These are phyloP conservation scores for Phytophthora idaei DNA, from an alignment of 352 stramenopile genomes.

Conservation along the genomic window DNA sequence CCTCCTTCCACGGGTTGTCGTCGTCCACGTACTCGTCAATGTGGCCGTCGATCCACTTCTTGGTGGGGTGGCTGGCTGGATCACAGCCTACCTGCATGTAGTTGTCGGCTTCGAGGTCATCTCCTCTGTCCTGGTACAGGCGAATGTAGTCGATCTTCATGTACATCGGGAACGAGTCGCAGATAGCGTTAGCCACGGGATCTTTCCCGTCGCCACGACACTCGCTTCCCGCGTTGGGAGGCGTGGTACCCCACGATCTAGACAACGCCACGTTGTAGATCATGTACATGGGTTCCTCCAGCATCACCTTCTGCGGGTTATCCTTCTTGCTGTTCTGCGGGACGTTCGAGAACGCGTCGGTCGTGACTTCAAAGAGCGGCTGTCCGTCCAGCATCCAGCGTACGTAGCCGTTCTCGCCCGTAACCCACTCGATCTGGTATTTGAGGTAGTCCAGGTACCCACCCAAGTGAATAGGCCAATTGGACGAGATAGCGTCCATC, in stretches of 20 bases:
- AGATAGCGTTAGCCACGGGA: constrained; percentile 61
- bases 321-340: constrained; percentile 44
- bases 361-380: constrained; percentile 67
- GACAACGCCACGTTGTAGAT: constrained; percentile 70
- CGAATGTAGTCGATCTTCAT: constrained; percentile 91
- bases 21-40: constrained; percentile 68
- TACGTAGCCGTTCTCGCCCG: constrained; percentile 54
- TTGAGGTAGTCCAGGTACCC: constrained; percentile 55
- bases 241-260: constrained; percentile 46
- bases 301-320: constrained; percentile 63
- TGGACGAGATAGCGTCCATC: constrained; percentile 69
- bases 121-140: constrained; percentile 62
- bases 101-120: constrained; percentile 41
- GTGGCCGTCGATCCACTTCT: constrained; percentile 75
- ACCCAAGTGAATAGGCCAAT: constrained; percentile 61
- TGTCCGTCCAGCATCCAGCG: constrained; percentile 57
- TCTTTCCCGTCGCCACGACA: constrained; percentile 61
- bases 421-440: constrained; percentile 72
- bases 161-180: constrained; percentile 80
- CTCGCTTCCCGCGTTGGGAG: constrained; percentile 46
- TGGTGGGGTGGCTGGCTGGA: constrained; percentile 61
- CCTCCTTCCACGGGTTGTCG: constrained; percentile 48
- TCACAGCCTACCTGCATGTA: constrained; percentile 69
- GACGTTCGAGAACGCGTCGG: constrained; percentile 46
- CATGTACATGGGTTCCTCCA: constrained; percentile 71